Evolutionary conservation across 805 yeast genomes (phyloP).

Genomic region (Starmerella potacharoeniae): DNA sequence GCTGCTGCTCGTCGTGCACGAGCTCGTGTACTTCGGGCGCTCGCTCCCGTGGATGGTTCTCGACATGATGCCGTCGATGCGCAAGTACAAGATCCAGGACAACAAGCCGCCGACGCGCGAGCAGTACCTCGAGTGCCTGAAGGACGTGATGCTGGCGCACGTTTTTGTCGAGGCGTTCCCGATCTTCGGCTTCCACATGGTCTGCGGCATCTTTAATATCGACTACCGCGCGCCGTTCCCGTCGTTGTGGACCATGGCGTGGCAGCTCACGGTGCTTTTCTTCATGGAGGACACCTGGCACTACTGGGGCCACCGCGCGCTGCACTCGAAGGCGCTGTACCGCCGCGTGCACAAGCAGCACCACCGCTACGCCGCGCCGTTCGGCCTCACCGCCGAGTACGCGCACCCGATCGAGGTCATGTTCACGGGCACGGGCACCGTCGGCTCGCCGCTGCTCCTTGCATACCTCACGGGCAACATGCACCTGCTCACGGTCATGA

Average conservation of each 20-base stretch:
- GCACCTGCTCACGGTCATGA: conserved; percentile 78
- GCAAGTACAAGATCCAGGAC: conserved; percentile 80
- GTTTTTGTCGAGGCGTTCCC: conserved; percentile 90
- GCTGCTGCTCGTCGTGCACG: conserved; percentile 72
- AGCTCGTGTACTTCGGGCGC: conserved; percentile 80
- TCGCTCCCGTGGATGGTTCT: conserved; percentile 86
- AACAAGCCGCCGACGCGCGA: conserved; percentile 63
- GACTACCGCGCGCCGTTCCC: conserved; percentile 80
- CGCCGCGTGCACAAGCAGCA: conserved; percentile 93
- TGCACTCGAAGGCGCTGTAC: conserved; percentile 76
- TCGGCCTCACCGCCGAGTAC: conserved; percentile 93
- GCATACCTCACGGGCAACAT: conserved; percentile 63
- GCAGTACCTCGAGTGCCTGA: conserved; percentile 90
- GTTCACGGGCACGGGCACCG: conserved; percentile 88
- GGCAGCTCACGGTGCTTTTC: conserved; percentile 68
- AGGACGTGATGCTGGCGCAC: conserved; percentile 74
- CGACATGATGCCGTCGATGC: conserved; percentile 76
- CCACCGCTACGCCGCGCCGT: conserved; percentile 96
- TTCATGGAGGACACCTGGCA: conserved; percentile 92
- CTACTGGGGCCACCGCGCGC: conserved; percentile 84
- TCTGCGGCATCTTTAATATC: conserved; percentile 73
- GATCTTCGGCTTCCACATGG: conserved; percentile 93
- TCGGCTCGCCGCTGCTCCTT: conserved; percentile 83
- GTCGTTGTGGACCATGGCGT: conserved; percentile 40
- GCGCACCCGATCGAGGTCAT: conserved; percentile 94